Percentiles rank a stretch among this genome's conserved stretches.
Conservation (phyloP, 2,329 filamentous ascomycete genomes). For the Colletotrichum lupini region DNA sequence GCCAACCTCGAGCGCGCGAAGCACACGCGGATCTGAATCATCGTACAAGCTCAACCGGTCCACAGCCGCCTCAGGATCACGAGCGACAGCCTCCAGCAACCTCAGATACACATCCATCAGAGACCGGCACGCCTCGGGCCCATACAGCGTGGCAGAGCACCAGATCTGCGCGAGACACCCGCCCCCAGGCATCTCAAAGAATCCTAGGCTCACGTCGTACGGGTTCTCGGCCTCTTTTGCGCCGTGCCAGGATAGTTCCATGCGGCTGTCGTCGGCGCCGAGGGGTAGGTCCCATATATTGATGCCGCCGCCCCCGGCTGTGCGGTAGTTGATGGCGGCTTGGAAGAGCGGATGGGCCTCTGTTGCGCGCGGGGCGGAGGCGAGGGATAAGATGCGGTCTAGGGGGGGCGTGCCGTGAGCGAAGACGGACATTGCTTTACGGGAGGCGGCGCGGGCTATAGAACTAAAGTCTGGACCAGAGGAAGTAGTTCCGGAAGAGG, state of each 20-base stretch:
- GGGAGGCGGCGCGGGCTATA: constrained; percentile 36
- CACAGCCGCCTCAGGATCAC: too few species aligned
- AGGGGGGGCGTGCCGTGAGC: constrained; percentile 58
- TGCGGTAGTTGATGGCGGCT: constrained; percentile 47
- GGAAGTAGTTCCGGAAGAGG: too few species aligned
- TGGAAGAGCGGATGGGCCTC: constrained; percentile 61
- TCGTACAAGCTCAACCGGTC: too few species aligned
- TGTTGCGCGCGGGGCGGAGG: constrained; percentile 52
- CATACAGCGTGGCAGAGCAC: neutral
- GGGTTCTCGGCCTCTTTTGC: too few species aligned
- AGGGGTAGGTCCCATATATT: too few species aligned
- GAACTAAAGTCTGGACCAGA: constrained; percentile 43
- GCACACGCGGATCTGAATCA: too few species aligned
- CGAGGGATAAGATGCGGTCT: constrained; percentile 56
- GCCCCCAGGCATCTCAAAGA: neutral
- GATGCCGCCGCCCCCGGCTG: constrained; percentile 27
- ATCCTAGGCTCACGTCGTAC: neutral
- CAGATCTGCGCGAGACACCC: neutral
- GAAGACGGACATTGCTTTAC: constrained; percentile 44
- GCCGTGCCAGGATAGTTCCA: too few species aligned
- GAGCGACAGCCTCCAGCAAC: too few species aligned
- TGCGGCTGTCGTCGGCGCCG: too few species aligned
- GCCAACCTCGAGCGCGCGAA: too few species aligned
- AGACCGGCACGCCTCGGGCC: constrained; percentile 33
- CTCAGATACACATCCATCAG: too few species aligned